Evolutionary conservation across 495 filamentous ascomycete genomes (phyloP).

Genomic region (Xylaria flabelliformis): DNA sequence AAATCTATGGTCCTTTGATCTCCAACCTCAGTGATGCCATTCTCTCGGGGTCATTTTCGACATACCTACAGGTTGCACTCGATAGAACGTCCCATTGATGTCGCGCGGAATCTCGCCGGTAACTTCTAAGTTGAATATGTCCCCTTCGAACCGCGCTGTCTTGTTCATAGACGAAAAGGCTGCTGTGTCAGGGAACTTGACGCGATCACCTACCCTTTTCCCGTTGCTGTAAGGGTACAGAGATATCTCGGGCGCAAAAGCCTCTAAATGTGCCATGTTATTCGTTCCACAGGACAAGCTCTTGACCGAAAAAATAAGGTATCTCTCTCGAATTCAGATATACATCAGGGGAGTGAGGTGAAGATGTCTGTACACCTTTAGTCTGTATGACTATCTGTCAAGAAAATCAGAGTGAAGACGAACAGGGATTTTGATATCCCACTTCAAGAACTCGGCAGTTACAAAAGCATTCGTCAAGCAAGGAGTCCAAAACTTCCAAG

Average conservation of each 20-base stretch:
- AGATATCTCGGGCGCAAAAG: conserved; percentile 47
- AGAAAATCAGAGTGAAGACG: neutral
- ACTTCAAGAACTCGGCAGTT: conserved; percentile 15
- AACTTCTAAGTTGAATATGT: conserved; percentile 56
- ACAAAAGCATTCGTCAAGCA: neutral
- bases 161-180: conserved; percentile 57
- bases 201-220: conserved; percentile 41
- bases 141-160: conserved; percentile 55
- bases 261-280: conserved; percentile 55
- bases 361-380: neutral
- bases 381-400: neutral
- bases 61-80: conserved; percentile 52
- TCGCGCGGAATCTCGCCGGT: conserved; percentile 56
- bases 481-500: neutral
- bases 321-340: neutral
- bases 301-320: conserved; percentile 24
- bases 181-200: conserved; percentile 55
- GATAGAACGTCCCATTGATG: conserved; percentile 62
- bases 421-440: conserved; percentile 6
- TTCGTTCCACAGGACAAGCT: neutral
- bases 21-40: conserved; percentile 1
- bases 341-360: neutral
- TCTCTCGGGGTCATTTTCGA: conserved; percentile 12
- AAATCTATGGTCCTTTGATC: conserved; percentile 48
- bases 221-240: conserved; percentile 45